Percentiles rank a stretch among this genome's conserved stretches.
Conservation (phyloP, 345 rosid genomes). For the Eucalyptus cloeziana region DNA sequence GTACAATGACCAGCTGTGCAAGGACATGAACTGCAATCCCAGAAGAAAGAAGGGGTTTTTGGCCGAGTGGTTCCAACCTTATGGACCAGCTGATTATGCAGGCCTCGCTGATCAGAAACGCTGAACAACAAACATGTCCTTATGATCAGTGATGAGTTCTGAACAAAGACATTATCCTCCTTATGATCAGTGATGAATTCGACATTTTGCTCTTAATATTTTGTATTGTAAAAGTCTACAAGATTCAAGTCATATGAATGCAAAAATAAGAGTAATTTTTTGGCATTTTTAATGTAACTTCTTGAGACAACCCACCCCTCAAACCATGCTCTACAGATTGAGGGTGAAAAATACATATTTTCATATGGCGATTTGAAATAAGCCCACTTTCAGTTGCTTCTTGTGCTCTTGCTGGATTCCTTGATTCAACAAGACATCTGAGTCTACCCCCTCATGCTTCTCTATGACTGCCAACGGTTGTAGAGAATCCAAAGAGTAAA, state of each 20-base stretch:
- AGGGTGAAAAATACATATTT: background rate
- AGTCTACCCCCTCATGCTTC: background rate
- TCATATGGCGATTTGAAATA: background rate
- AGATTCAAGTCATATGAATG: background rate
- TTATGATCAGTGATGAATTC: background rate
- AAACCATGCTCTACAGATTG: background rate
- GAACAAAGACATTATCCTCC: background rate
- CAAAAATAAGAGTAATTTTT: background rate
- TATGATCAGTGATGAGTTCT: background rate
- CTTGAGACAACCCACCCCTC: background rate
- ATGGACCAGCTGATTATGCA: constrained; percentile 21
- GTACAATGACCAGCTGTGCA: constrained; percentile 26
- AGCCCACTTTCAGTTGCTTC: background rate
- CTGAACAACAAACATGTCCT: background rate
- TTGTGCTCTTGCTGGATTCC: background rate
- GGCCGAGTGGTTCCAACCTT: constrained; percentile 18
- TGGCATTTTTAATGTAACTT: background rate
- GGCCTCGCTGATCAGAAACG: background rate
- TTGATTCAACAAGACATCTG: background rate
- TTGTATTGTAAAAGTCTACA: background rate
- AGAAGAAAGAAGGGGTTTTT: constrained; percentile 20
- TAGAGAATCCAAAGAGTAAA: background rate
- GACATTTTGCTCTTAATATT: background rate
- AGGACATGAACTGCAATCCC: constrained; percentile 23
- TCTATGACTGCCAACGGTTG: background rate